A percentile compares a stretch with the other conserved stretches of the same genome.
Evolutionary conservation across 2,329 filamentous ascomycete genomes (phyloP).

Genomic region (Colletotrichum godetiae): DNA sequence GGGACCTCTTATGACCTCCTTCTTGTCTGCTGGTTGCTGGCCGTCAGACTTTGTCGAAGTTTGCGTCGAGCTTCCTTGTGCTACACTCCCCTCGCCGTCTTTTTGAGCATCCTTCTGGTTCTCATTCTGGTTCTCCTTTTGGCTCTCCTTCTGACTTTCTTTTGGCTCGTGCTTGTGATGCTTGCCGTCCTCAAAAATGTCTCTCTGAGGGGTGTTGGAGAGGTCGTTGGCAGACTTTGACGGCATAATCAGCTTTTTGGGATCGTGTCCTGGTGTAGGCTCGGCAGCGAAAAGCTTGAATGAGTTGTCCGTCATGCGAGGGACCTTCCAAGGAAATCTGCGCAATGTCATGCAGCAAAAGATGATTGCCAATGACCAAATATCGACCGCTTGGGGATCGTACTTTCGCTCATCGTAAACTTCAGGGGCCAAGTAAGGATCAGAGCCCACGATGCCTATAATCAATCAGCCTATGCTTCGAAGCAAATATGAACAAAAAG

Average conservation of each 20-base stretch:
- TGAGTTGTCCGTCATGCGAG: slow-evolving; percentile 90
- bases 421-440: slow-evolving; percentile 96
- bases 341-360: slow-evolving; percentile 98
- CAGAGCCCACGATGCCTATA: slow-evolving; percentile 79
- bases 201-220: slow-evolving; percentile 51
- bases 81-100: slow-evolving; percentile 5
- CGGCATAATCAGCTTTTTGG: slow-evolving; percentile 61
- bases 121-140: background rate
- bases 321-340: slow-evolving; percentile 97
- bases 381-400: slow-evolving; percentile 92
- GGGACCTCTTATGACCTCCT: slow-evolving; percentile 89
- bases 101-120: background rate
- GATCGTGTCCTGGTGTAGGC: slow-evolving; percentile 79
- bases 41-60: slow-evolving; percentile 11
- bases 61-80: slow-evolving; percentile 37
- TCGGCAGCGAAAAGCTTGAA: slow-evolving; percentile 92
- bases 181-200: slow-evolving; percentile 49
- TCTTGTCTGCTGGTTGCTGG: slow-evolving; percentile 59
- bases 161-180: slow-evolving; percentile 38
- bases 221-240: slow-evolving; percentile 58
- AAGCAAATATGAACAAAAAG: background rate
- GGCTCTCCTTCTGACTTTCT: background rate
- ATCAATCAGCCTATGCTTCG: slow-evolving; percentile 2
- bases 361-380: slow-evolving; percentile 98
- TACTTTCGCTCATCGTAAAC: slow-evolving; percentile 96